These are phyloP conservation scores for Cyclotella atomus DNA, from an alignment of 108 stramenopile species.

Conservation along the genomic window DNA sequence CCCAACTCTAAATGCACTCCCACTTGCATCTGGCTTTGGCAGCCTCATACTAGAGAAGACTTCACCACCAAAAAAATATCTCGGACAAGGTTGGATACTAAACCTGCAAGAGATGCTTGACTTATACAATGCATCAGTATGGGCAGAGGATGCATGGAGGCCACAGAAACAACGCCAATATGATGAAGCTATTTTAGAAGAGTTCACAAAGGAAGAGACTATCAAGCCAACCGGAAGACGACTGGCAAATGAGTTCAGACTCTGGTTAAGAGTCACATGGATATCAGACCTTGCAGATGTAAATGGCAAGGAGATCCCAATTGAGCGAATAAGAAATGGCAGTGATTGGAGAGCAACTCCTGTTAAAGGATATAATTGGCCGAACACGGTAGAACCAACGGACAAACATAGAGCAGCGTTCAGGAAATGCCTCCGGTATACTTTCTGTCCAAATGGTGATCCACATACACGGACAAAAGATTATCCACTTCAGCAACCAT, in stretches of 20 bases:
- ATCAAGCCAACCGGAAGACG: not conserved
- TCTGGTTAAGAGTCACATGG: not conserved
- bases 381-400: not conserved
- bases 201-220: not conserved
- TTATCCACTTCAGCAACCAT: not conserved
- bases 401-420: not conserved
- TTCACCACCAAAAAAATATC: not conserved
- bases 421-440: not conserved
- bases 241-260: slow-evolving; percentile 5
- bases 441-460: not conserved
- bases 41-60: not conserved
- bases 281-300: slow-evolving; percentile 1
- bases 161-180: not conserved
- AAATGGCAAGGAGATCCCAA: not conserved
- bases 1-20: not conserved
- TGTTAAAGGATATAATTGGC: not conserved
- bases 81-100: not conserved
- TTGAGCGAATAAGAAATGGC: not conserved
- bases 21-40: slow-evolving; percentile 2
- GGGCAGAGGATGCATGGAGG: not conserved
- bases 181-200: slow-evolving; percentile 2
- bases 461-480: not conserved
- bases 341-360: slow-evolving; percentile 1
- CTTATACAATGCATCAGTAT: not conserved
- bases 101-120: not conserved